Percentiles rank a stretch among this genome's conserved stretches.
These are phyloP conservation scores for Auxenochlorella pyrenoidosa DNA, from an alignment of 139 green algal species.

Conservation along the genomic window DNA sequence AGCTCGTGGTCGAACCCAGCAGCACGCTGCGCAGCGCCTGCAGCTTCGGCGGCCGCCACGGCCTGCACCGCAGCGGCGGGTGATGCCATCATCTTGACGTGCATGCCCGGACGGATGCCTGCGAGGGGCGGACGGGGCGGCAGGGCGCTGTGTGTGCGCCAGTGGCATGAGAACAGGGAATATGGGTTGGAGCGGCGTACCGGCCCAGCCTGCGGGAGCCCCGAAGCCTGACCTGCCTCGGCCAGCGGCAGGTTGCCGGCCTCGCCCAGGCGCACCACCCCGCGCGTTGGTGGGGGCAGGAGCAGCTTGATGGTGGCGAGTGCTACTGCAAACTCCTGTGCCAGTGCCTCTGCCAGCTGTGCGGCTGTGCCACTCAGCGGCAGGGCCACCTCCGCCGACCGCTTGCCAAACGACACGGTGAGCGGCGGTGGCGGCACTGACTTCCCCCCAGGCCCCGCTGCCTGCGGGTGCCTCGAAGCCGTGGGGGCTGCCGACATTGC, in stretches of 20 bases:
- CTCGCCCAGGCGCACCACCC: background rate
- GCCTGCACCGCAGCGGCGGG: slow-evolving; percentile 37
- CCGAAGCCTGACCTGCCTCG: background rate
- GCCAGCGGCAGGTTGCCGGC: background rate
- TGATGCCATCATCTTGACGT: slow-evolving; percentile 52
- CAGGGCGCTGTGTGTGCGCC: too few species aligned
- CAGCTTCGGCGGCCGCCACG: slow-evolving; percentile 27
- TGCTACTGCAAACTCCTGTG: background rate
- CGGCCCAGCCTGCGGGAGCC: background rate
- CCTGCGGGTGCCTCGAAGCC: too few species aligned
- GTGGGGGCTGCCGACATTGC: too few species aligned
- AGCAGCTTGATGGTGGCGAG: slow-evolving; percentile 37
- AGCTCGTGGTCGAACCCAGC: slow-evolving; percentile 73
- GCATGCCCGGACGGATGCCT: background rate
- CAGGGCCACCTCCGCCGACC: background rate
- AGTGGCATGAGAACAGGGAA: too few species aligned
- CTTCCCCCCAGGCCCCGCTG: too few species aligned
- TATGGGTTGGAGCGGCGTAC: too few species aligned
- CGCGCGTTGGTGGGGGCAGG: background rate
- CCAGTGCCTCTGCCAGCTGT: background rate
- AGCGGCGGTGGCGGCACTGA: background rate
- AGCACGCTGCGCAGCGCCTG: slow-evolving; percentile 36
- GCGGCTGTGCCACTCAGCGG: too few species aligned
- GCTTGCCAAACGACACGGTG: background rate
- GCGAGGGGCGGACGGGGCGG: background rate